Evolutionary conservation across 306 rosid genomes (phyloP).

Genomic region (Dalbergia oliveri): DNA sequence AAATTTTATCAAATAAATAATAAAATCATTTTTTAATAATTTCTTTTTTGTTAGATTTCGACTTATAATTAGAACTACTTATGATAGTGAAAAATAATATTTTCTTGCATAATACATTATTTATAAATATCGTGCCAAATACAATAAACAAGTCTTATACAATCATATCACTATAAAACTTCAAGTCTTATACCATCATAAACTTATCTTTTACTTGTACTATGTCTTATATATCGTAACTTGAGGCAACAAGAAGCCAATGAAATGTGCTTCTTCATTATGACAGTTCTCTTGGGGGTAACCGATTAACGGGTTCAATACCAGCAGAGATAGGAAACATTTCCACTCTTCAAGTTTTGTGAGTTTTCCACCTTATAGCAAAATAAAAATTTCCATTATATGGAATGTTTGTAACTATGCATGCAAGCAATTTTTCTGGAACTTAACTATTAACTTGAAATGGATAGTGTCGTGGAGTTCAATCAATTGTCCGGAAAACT

Average conservation of each 20-base stretch:
- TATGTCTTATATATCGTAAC: too few relatives aligned
- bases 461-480: conserved; percentile 54
- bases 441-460: not conserved
- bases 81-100: too few relatives aligned
- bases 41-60: too few relatives aligned
- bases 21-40: too few relatives aligned
- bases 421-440: not conserved
- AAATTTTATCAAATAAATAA: too few relatives aligned
- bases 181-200: too few relatives aligned
- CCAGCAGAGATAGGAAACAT: conserved; percentile 63
- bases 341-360: conserved; percentile 65
- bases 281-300: conserved; percentile 26
- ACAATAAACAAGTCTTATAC: too few relatives aligned
- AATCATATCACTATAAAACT: too few relatives aligned
- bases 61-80: too few relatives aligned
- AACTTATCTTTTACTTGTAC: too few relatives aligned
- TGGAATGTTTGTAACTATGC: not conserved
- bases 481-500: conserved; percentile 65
- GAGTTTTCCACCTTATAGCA: conserved; percentile 37
- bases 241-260: not conserved
- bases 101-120: too few relatives aligned
- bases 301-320: conserved; percentile 61
- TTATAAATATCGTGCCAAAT: too few relatives aligned
- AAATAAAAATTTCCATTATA: not conserved
- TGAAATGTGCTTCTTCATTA: not conserved